Evolutionary conservation across 2,329 filamentous ascomycete genomes (phyloP), one percentile per base, ranked within the genome.

Genomic region (Diaporthe vexans): DNA sequence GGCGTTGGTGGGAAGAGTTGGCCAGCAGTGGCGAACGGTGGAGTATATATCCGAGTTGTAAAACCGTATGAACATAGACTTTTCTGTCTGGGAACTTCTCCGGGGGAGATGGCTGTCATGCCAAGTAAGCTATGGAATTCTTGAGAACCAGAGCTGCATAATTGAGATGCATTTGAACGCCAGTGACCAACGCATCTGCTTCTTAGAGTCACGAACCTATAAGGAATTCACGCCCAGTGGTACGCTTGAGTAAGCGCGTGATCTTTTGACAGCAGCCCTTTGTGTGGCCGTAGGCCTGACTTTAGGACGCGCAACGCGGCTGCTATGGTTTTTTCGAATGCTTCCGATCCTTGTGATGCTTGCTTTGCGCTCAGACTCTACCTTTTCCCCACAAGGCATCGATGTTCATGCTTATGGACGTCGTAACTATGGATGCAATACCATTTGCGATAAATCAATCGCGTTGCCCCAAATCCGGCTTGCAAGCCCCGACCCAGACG

Each of bases 401-500:
- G 21, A 48, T 37, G 26, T 29, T 68, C 58, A 19, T 68, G 46
- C 4, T 40, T 54, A 48, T 40, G 48, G 52, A 26, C 48, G n/a
- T 68, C 13, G 37, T 40, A 63, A 54, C 9, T 63, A 43, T 72
- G 46, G 5, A 58, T 46, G 61, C 54, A 63, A 74, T 63, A 24
- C 54, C 72, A n/a, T 29, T 56, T 43, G 46, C 48, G 33, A 69
- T 63, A 70, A 58, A 74, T 52, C 35, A 21, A 46, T 69, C 72
- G 59, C 24, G 57, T 68, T 52, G 54, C 63, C 63, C 68, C 69
- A 65, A 63, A 70, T 65, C 56, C 56, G 72, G 68, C 48, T 69
- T 74, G 37, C 61, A 29, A 65, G 21, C 72, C 33, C 56, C 48
- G 9, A 52, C 43, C 74, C 54, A 72, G 74, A 76, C 74, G 74